phyloP scores from a whole-genome alignment of 2,329 filamentous ascomycete genomes.

The Falciphora oryzae region DNA sequence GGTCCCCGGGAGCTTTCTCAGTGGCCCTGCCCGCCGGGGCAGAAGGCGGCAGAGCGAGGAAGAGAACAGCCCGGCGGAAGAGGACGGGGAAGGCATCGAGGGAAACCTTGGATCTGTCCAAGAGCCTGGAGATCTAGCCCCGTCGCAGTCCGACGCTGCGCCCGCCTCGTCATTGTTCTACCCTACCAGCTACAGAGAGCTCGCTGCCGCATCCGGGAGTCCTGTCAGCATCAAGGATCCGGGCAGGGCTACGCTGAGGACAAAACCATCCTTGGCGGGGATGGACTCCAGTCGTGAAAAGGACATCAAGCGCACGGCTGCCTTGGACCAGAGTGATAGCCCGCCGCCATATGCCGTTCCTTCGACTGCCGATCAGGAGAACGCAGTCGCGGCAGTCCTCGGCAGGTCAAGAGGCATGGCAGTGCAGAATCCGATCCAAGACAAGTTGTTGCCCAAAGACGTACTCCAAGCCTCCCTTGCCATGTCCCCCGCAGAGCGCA shows the following conservation, averaged over 20 bases:
- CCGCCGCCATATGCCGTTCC: slow-evolving; percentile 56
- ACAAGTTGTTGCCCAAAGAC: slow-evolving; percentile 1
- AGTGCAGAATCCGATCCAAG: slow-evolving; percentile 31
- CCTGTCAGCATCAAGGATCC: slow-evolving; percentile 46
- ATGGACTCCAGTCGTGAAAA: slow-evolving; percentile 26
- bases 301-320: slow-evolving; percentile 30
- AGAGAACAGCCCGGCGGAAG: slow-evolving; percentile 26
- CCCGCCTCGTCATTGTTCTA: slow-evolving; percentile 39
- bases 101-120: background rate
- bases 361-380: slow-evolving; percentile 73
- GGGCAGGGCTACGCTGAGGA: slow-evolving; percentile 32
- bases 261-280: slow-evolving; percentile 25
- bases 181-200: slow-evolving; percentile 38
- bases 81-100: slow-evolving; percentile 18
- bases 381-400: slow-evolving; percentile 34
- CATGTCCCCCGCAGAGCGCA: slow-evolving; percentile 48
- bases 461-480: background rate
- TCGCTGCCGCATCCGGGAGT: slow-evolving; percentile 48
- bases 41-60: slow-evolving; percentile 63
- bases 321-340: slow-evolving; percentile 22
- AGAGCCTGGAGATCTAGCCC: slow-evolving; percentile 34
- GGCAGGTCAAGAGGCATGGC: background rate
- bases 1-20: slow-evolving; percentile 69
- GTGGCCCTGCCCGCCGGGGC: slow-evolving; percentile 72
- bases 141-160: slow-evolving; percentile 32